Base-by-base conservation (phyloP, 140 eudicot genomes). In the Senecio squalidus region DNA sequence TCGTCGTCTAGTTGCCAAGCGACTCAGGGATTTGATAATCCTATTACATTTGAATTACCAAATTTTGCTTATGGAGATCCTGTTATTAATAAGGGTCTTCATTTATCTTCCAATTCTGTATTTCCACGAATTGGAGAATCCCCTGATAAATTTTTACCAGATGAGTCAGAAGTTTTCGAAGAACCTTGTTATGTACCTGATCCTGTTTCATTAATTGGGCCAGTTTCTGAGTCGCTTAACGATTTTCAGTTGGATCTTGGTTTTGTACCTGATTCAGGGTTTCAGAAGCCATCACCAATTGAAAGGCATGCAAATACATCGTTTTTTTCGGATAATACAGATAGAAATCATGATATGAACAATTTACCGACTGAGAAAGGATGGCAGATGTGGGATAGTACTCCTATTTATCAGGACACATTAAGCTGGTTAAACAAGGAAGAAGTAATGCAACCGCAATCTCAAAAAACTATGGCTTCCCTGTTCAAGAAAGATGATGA, bases 141-240 rank as follows among this genome's bases (percentile, higher is more conserved):
- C 7, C 66, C 83, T 40, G 70, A 43, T 74, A 71, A 79, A 24
- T 66, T 61, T 66, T 70, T 82, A 57, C 86, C 86, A 1, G 95
- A 89, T 55, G 94, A 89, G 60, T 76, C 83, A 0, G 97, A 89
- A 57, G 60, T 80, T 62, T 89, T 85, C 73, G 95, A 89, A 77
- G 97, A 89, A 60, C 97, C 97, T 0, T 82, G 95, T 66, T 85
- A 89, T 76, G 93, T 79, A 58, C 97, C 97, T 8, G 95, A 89
- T 24, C 93, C 95, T 4, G 76, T 66, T 11, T 71, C 89, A 3
- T 71, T 89, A 68, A 89, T 85, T 34, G 97, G 97, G 7, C 97
- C 97, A 0, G 87, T 89, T 65, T 89, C 95, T 45, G 93, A 89
- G 59, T 82, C 97, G 4, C 97, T 89, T 39, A 86, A 89, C 65